phyloP scores from a whole-genome alignment of 2,329 filamentous ascomycete species.

The Sarocladium oryzae region DNA sequence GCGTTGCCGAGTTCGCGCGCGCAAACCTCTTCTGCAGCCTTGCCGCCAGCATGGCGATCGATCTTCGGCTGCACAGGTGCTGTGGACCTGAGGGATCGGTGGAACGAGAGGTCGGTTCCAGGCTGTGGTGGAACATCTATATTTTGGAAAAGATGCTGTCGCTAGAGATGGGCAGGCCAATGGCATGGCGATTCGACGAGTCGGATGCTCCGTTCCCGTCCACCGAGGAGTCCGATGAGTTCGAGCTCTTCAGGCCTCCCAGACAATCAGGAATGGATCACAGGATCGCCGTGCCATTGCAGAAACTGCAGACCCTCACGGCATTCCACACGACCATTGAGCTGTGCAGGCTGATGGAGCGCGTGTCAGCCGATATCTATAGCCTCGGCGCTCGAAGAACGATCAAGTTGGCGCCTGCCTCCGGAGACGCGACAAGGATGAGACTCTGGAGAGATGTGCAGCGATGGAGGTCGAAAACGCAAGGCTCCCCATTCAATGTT shows the following conservation, averaged over 20 bases:
- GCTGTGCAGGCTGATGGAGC: not conserved
- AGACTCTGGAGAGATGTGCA: not conserved
- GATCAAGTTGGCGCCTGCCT: not conserved
- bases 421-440: slow-evolving; percentile 4
- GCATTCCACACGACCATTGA: slow-evolving; percentile 3
- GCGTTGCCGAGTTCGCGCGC: not conserved
- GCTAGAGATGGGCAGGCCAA: slow-evolving; percentile 3
- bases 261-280: not conserved
- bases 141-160: slow-evolving; percentile 2
- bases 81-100: not conserved
- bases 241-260: slow-evolving; percentile 1
- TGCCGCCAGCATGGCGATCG: not conserved
- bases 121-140: slow-evolving; percentile 3
- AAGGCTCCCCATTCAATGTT: not conserved
- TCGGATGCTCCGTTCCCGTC: not conserved
- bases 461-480: not conserved
- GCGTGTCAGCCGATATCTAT: not conserved
- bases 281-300: not conserved
- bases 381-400: not conserved
- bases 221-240: slow-evolving; percentile 1
- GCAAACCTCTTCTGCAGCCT: not conserved
- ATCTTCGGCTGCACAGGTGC: not conserved
- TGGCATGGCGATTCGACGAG: slow-evolving; percentile 1
- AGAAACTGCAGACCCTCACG: not conserved
- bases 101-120: not conserved